Conservation (phyloP, 2,329 filamentous ascomycete genomes). For the Aspergillus fijiensis region DNA sequence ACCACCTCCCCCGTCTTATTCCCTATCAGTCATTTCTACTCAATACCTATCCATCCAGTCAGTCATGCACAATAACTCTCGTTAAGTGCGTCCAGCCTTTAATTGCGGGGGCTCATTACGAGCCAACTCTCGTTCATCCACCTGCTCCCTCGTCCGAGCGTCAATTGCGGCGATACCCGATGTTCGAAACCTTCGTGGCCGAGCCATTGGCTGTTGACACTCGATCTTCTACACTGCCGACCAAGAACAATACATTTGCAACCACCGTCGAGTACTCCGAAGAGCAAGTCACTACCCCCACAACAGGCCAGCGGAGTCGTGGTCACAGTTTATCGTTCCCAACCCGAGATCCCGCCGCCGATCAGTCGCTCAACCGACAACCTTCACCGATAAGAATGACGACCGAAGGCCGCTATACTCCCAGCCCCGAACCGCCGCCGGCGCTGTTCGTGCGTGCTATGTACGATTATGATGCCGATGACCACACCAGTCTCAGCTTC, state of each 20-base stretch:
- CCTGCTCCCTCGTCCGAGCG: background rate
- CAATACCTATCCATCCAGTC: background rate
- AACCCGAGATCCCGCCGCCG: slow-evolving; percentile 18
- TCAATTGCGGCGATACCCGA: slow-evolving; percentile 23
- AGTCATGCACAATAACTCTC: slow-evolving; percentile 24
- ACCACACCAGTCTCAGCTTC: slow-evolving; percentile 94
- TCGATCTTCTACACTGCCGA: slow-evolving; percentile 32
- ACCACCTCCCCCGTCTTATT: slow-evolving; percentile 1
- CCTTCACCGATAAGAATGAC: slow-evolving; percentile 33
- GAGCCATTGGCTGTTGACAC: slow-evolving; percentile 36
- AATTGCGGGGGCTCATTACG: slow-evolving; percentile 20
- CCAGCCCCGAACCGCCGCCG: slow-evolving; percentile 46
- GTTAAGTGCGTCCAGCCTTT: slow-evolving; percentile 23
- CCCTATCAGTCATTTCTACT: slow-evolving; percentile 7
- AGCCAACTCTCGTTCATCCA: slow-evolving; percentile 4
- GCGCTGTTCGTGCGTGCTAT: slow-evolving; percentile 86
- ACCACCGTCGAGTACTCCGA: slow-evolving; percentile 47
- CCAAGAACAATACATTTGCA: slow-evolving; percentile 39
- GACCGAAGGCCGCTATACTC: slow-evolving; percentile 29
- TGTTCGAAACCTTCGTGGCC: slow-evolving; percentile 36
- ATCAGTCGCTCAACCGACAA: slow-evolving; percentile 28
- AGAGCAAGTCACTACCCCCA: slow-evolving; percentile 35
- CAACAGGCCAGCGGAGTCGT: slow-evolving; percentile 30
- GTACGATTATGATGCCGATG: slow-evolving; percentile 97
- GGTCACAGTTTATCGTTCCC: slow-evolving; percentile 32